phyloP scores from a whole-genome alignment of 2,329 filamentous ascomycete genomes.

The Calycina marina region DNA sequence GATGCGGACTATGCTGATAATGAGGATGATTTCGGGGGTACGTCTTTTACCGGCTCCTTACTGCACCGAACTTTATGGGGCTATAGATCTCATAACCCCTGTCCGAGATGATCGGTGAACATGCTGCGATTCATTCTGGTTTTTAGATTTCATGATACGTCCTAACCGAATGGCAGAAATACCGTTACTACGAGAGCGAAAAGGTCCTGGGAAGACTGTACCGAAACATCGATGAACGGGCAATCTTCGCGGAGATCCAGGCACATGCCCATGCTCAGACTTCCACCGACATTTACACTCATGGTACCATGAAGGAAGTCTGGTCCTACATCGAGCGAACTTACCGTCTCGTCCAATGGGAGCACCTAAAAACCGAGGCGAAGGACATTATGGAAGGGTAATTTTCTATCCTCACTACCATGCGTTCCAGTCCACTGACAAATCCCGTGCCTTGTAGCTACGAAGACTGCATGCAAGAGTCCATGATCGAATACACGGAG shows the following conservation, averaged over 20 bases:
- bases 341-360: constrained; percentile 23
- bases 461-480: constrained; percentile 33
- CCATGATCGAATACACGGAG: constrained; percentile 31
- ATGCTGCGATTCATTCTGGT: no score
- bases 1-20: constrained; percentile 26
- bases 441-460: constrained; percentile 26
- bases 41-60: no score
- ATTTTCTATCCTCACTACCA: constrained; percentile 7
- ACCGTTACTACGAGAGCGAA: constrained; percentile 48
- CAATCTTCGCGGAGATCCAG: constrained; percentile 33
- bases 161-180: no score
- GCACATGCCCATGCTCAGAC: constrained; percentile 6
- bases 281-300: constrained; percentile 5
- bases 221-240: constrained; percentile 55
- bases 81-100: no score
- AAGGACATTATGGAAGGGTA: constrained; percentile 32
- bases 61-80: no score
- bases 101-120: no score
- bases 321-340: constrained; percentile 26
- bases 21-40: constrained; percentile 32
- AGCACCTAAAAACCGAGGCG: constrained; percentile 25
- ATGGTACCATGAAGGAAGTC: constrained; percentile 20
- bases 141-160: no score
- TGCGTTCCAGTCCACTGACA: neutral
- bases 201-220: constrained; percentile 60